A percentile compares a stretch with the other conserved stretches of the same genome.
Conservation (phyloP, 805 yeast species). For the Saturnispora kantuleensis region DNA sequence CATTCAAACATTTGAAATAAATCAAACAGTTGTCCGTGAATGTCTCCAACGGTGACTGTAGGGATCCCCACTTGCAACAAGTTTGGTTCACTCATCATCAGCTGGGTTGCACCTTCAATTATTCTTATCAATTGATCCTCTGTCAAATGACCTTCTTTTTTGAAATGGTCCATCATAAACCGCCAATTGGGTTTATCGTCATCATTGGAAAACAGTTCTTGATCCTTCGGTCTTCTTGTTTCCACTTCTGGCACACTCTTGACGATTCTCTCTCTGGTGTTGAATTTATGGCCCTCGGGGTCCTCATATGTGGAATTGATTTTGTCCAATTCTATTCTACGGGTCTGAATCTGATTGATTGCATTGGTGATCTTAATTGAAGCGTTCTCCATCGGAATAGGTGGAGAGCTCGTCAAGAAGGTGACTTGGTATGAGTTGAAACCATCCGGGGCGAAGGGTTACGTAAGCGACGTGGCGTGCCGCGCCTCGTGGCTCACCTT, state of each 20-base stretch:
- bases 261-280: conserved; percentile 48
- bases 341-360: background rate
- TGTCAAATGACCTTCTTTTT: conserved; percentile 68
- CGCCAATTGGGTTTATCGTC: conserved; percentile 61
- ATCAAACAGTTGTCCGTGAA: conserved; percentile 95
- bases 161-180: conserved; percentile 66
- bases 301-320: background rate
- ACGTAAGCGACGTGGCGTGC: background rate
- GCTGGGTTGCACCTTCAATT: conserved; percentile 48
- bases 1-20: conserved; percentile 82
- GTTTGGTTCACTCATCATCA: conserved; percentile 66
- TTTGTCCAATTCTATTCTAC: background rate
- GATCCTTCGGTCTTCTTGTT: conserved; percentile 48
- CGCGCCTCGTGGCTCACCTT: background rate
- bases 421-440: background rate
- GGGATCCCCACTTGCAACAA: conserved; percentile 79
- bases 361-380: conserved; percentile 6
- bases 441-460: background rate
- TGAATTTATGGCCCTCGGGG: conserved; percentile 37
- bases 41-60: conserved; percentile 90
- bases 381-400: background rate
- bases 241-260: conserved; percentile 57
- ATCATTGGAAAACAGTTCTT: conserved; percentile 47
- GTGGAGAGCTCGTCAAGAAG: too few species aligned
- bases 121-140: conserved; percentile 64